Base-by-base conservation (phyloP, 2,329 filamentous ascomycete genomes). In the Sporothrix pallida region DNA sequence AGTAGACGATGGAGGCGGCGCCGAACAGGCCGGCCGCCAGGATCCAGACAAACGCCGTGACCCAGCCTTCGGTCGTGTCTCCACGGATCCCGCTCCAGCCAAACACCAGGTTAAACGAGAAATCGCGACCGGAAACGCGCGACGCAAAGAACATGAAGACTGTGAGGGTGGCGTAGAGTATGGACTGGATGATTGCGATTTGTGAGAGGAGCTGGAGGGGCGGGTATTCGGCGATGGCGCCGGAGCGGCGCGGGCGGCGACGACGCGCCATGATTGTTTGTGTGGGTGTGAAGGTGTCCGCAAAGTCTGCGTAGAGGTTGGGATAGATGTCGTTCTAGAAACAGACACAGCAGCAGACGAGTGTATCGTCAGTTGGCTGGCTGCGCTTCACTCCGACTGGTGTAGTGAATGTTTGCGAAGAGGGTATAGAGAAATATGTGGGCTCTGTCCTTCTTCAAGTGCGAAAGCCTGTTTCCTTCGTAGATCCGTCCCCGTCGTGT, bases 1-100 rank as follows among this genome's bases (percentile, higher is more conserved):
- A 86, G 72, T 95, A 83, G 70, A 97, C 89, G 74, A 98, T 91
- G 58, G 94, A 92, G 74, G 97, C 89, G 58, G 93, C 90, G 80
- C 95, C 98, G 72, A 85, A 85, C 75, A 89, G 78, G 0, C 86
- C 87, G 13, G 86, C 88, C 69, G 87, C 85, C 70, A 90, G 78
- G 71, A 90, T 72, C 87, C 87, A 88, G 17, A 90, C 80, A 77
- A 91, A 86, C 0, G 85, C 87, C 76, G 87, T 80, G 75, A 90
- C 80, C 87, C 88, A 91, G 10, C 89, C 89, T 76, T 88, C 85
- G 10, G 88, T 89, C 20, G 86, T 90, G 81, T 91, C 89, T 52
- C 87, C 89, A 75, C 88, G 85, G 74, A 91, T 82, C n/a, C 83
- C 81, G 50, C 84, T 82, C 88, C 88, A 90, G 72, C 87, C 87